Percentiles rank a stretch among this genome's conserved stretches.
These are phyloP conservation scores for Mimosa pudica DNA, from an alignment of 306 rosid genomes.

Conservation along the genomic window DNA sequence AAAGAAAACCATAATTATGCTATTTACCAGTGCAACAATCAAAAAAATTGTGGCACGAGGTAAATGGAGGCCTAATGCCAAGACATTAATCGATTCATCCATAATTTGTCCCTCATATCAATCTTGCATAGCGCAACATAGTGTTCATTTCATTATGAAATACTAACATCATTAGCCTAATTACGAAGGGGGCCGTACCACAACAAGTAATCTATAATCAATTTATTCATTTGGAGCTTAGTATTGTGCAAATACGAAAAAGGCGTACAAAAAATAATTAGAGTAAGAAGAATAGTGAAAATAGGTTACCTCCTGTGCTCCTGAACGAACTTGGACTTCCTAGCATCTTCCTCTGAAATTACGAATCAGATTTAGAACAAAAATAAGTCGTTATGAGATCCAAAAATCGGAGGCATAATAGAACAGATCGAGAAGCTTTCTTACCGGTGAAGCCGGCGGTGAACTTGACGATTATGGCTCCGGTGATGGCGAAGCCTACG, in stretches of 20 bases:
- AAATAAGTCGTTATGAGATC: background rate
- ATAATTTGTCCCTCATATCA: background rate
- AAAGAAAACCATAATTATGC: background rate
- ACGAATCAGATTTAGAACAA: slow-evolving; percentile 18
- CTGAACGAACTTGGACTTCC: slow-evolving; percentile 71
- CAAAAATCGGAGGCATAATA: background rate
- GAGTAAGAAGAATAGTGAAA: slow-evolving; percentile 26
- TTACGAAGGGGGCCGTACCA: background rate
- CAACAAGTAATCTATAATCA: background rate
- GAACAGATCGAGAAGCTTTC: background rate
- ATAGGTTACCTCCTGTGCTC: slow-evolving; percentile 61
- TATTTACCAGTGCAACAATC: background rate
- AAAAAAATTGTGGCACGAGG: background rate
- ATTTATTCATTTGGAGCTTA: background rate
- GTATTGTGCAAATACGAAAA: background rate
- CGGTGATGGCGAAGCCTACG: slow-evolving; percentile 82
- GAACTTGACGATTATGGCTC: slow-evolving; percentile 65
- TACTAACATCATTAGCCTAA: background rate
- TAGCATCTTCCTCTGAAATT: slow-evolving; percentile 80
- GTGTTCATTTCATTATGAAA: background rate
- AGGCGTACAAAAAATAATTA: slow-evolving; percentile 9
- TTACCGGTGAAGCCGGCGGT: slow-evolving; percentile 73
- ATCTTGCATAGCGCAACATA: background rate
- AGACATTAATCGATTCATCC: slow-evolving; percentile 7
- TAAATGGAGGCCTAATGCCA: background rate